Evolutionary conservation across 768 basidiomycete genomes (phyloP).

Genomic region (Lactarius sanguifluus): DNA sequence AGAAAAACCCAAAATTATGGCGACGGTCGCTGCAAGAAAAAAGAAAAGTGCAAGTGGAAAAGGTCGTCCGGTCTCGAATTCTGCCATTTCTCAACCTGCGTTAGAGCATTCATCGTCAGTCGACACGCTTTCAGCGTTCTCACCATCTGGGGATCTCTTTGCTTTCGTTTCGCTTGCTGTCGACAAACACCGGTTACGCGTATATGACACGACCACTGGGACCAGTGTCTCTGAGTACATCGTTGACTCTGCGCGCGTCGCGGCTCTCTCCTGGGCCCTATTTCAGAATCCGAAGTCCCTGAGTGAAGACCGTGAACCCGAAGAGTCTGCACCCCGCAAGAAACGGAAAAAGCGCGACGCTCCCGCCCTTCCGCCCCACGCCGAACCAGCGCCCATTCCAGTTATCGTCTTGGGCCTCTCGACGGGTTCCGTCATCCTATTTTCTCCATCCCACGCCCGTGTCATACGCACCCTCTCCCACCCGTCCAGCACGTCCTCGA

Average conservation of each 20-base stretch:
- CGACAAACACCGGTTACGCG: constrained; percentile 69
- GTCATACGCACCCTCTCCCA: constrained; percentile 56
- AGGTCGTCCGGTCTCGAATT: constrained; percentile 52
- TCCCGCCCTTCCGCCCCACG: constrained; percentile 35
- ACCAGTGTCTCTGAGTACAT: constrained; percentile 58
- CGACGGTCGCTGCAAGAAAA: constrained; percentile 53
- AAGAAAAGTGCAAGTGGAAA: constrained; percentile 51
- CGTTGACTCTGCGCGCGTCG: constrained; percentile 55
- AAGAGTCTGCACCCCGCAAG: constrained; percentile 46
- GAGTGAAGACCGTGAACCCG: constrained; percentile 32
- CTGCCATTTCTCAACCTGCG: constrained; percentile 55
- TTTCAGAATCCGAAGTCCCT: constrained; percentile 36
- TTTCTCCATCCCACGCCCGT: constrained; percentile 60
- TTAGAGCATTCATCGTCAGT: constrained; percentile 48
- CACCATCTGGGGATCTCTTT: constrained; percentile 54
- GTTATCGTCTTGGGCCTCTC: constrained; percentile 60
- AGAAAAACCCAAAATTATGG: constrained; percentile 35
- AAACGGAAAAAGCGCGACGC: constrained; percentile 49
- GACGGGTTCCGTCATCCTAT: constrained; percentile 57
- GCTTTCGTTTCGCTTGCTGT: constrained; percentile 63
- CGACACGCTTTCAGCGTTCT: constrained; percentile 56
- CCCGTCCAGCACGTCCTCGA: constrained; percentile 51
- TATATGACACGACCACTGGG: constrained; percentile 58
- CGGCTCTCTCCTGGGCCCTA: constrained; percentile 52
- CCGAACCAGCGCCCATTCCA: constrained; percentile 36